Conservation (phyloP, 78 protist species). For the Isochrysis galbana region DNA sequence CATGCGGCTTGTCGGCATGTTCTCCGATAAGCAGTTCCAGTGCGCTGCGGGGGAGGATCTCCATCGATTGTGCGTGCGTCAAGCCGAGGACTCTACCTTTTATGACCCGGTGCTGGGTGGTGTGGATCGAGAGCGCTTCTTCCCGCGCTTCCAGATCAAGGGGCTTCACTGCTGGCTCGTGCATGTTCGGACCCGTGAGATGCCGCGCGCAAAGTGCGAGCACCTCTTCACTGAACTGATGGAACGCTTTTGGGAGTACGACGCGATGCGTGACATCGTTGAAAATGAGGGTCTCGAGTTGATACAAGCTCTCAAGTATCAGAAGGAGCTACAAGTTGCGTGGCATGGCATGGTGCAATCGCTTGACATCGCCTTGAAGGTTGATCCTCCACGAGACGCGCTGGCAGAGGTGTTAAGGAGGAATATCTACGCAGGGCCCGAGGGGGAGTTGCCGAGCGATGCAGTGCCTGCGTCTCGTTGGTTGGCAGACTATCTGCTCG, state of each 20-base stretch:
- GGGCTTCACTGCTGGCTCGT: neutral
- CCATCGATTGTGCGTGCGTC: neutral
- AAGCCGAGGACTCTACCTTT: neutral
- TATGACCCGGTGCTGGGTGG: neutral
- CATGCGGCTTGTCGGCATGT: neutral
- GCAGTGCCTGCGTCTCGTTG: neutral
- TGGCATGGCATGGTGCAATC: neutral
- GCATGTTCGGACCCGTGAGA: neutral
- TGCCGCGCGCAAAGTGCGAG: neutral
- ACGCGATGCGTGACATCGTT: neutral
- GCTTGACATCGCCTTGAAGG: neutral
- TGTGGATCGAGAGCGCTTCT: neutral
- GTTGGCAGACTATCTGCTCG: neutral
- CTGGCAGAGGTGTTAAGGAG: neutral
- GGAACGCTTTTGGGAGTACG: neutral
- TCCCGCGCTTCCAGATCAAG: neutral
- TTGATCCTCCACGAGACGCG: neutral
- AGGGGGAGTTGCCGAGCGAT: neutral
- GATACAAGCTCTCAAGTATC: neutral
- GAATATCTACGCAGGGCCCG: neutral
- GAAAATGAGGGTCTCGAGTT: neutral
- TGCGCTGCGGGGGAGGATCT: neutral
- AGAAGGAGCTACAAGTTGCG: neutral
- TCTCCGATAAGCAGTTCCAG: neutral
- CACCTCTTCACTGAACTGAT: neutral